phyloP scores from a whole-genome alignment of 2,329 filamentous ascomycete species.

The Pezicula rhizophila region DNA sequence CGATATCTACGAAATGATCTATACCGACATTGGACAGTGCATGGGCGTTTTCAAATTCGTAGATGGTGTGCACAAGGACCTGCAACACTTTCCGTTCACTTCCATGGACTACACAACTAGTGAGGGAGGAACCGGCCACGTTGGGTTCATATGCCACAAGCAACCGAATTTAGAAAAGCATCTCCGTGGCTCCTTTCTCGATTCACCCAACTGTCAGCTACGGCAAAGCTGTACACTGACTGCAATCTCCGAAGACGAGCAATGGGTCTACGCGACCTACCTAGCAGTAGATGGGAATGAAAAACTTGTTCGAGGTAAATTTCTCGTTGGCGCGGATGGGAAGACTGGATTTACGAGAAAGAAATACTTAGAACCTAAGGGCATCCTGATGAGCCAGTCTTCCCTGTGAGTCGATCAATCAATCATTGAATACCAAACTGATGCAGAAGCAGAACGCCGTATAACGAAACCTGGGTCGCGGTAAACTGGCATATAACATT shows the following conservation, averaged over 20 bases:
- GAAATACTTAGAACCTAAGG: constrained; percentile 20
- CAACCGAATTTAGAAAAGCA: constrained; percentile 18
- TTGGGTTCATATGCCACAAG: constrained; percentile 22
- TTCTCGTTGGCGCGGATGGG: constrained; percentile 12
- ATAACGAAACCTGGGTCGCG: constrained; percentile 41
- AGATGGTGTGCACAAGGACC: neutral
- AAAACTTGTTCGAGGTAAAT: constrained; percentile 1
- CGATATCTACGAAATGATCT: constrained; percentile 21
- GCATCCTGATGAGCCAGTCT: constrained; percentile 31
- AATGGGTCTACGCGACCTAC: constrained; percentile 2
- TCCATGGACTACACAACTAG: constrained; percentile 8
- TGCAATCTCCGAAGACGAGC: constrained; percentile 2
- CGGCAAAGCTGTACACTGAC: neutral
- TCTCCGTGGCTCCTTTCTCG: neutral
- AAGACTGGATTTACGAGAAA: constrained; percentile 12
- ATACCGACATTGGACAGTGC: constrained; percentile 15
- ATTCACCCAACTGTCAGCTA: neutral
- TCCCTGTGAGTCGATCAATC: constrained; percentile 4
- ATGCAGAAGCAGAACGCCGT: constrained; percentile 19
- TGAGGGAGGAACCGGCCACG: constrained; percentile 22
- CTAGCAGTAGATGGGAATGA: neutral
- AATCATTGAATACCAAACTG: neutral
- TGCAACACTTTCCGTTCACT: constrained; percentile 6
- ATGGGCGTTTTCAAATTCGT: constrained; percentile 9
- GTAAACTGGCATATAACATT: constrained; percentile 37